Conservation (phyloP, 1,139 yeast species). For the Arxiozyma slooffiae region DNA sequence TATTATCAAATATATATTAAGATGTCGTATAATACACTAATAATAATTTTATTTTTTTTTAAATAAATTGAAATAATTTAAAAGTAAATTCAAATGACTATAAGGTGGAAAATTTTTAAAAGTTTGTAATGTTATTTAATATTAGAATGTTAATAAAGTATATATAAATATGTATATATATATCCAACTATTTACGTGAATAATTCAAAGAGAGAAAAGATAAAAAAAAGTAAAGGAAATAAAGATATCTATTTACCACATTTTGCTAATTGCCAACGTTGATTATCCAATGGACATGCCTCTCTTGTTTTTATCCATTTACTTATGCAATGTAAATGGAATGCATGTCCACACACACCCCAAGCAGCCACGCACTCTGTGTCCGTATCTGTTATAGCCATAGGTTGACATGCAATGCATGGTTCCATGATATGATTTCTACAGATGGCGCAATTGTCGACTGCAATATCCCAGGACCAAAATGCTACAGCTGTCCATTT, state of each 20-base stretch:
- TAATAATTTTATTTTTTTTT: too few relatives aligned
- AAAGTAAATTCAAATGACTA: too few relatives aligned
- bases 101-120: too few relatives aligned
- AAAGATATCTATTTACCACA: constrained; percentile 42
- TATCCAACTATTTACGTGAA: not conserved
- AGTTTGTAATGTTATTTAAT: not conserved
- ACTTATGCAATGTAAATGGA: constrained; percentile 73
- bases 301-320: constrained; percentile 96
- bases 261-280: constrained; percentile 86
- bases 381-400: constrained; percentile 54
- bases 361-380: constrained; percentile 93
- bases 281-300: constrained; percentile 93
- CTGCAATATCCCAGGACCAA: constrained; percentile 98
- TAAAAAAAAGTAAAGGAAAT: not conserved
- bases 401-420: constrained; percentile 93
- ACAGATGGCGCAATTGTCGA: constrained; percentile 97
- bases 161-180: not conserved
- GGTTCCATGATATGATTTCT: constrained; percentile 98
- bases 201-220: not conserved
- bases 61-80: too few relatives aligned
- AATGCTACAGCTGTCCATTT: constrained; percentile 98
- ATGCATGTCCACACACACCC: constrained; percentile 73
- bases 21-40: not conserved
- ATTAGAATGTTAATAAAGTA: constrained; percentile 2
- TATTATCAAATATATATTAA: not conserved